A percentile compares a stretch with the other conserved stretches of the same genome.
phyloP scores from a whole-genome alignment of 306 rosid species.

The Pachyrhizus erosus region DNA sequence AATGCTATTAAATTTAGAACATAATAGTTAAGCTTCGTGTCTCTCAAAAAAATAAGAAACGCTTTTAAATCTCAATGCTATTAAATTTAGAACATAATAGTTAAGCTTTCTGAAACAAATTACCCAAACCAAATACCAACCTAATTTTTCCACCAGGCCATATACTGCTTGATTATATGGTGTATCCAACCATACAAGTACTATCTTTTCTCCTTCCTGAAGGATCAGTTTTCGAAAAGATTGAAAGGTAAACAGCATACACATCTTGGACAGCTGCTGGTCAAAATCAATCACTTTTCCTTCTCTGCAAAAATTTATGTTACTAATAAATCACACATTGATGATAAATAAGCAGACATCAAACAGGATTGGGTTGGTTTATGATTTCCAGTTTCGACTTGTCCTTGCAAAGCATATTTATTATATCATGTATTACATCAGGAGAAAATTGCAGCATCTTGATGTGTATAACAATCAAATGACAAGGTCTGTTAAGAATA shows the following conservation, averaged over 20 bases:
- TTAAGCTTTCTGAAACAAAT: conserved; percentile 31
- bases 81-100: conserved; percentile 30
- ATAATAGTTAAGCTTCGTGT: conserved; percentile 31
- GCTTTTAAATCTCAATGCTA: not conserved
- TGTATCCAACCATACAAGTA: conserved; percentile 92
- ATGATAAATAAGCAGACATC: not conserved
- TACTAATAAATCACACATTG: conserved; percentile 23
- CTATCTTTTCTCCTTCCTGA: conserved; percentile 98
- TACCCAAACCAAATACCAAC: conserved; percentile 49
- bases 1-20: conserved; percentile 17
- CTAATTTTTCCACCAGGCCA: conserved; percentile 91
- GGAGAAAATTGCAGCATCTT: conserved; percentile 6
- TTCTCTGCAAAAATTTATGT: conserved; percentile 56
- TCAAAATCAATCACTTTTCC: conserved; percentile 69
- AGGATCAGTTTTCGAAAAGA: conserved; percentile 87
- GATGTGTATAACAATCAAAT: not conserved
- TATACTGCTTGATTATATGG: conserved; percentile 95
- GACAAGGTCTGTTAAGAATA: not conserved
- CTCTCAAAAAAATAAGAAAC: conserved; percentile 22
- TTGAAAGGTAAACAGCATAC: conserved; percentile 79
- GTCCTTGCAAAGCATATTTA: conserved; percentile 16
- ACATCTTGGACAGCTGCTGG: conserved; percentile 81
- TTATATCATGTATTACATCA: conserved; percentile 18
- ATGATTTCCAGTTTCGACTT: not conserved
- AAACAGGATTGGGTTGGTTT: not conserved